Conservation (phyloP, 2,329 filamentous ascomycete genomes). For the Pseudocercospora pini-densiflorae region DNA sequence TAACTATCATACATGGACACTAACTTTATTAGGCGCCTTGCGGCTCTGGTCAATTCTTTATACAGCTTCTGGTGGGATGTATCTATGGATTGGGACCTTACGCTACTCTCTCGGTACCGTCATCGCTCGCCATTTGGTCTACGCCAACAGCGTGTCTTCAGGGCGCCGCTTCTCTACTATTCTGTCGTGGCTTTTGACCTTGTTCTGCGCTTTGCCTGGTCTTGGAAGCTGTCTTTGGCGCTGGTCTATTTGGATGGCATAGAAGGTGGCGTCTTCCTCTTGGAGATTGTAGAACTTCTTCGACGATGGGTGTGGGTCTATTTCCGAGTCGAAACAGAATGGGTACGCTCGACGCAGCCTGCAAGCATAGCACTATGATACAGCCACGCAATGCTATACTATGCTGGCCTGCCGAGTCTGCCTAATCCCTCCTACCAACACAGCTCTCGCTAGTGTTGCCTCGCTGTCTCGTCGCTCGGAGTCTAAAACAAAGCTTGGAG, state of each 20-base stretch:
- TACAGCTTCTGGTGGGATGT: conserved; percentile 99
- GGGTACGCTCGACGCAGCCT: conserved; percentile 48
- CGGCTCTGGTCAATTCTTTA: conserved; percentile 72
- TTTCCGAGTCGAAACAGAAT: conserved; percentile 92
- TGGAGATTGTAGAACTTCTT: conserved; percentile 85
- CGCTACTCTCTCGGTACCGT: conserved; percentile 69
- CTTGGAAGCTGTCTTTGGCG: conserved; percentile 80
- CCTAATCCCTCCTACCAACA: background rate
- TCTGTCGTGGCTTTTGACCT: conserved; percentile 77
- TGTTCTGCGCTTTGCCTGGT: conserved; percentile 86
- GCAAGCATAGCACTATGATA: conserved; percentile 20
- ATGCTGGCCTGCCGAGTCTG: background rate
- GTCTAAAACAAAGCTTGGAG: background rate
- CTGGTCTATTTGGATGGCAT: conserved; percentile 84
- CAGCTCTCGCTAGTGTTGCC: background rate
- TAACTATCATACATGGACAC: conserved; percentile 1
- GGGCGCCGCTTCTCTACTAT: conserved; percentile 78
- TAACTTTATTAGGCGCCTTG: conserved; percentile 30
- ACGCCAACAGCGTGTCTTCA: conserved; percentile 74
- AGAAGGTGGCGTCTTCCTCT: conserved; percentile 84
- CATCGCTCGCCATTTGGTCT: conserved; percentile 76
- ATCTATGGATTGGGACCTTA: conserved; percentile 94
- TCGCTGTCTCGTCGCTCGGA: background rate
- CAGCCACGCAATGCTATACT: background rate
- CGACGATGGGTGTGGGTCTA: conserved; percentile 97